These are phyloP conservation scores for Aureobasidium sp. DNA, from an alignment of 2,329 filamentous ascomycete species.

Conservation along the genomic window DNA sequence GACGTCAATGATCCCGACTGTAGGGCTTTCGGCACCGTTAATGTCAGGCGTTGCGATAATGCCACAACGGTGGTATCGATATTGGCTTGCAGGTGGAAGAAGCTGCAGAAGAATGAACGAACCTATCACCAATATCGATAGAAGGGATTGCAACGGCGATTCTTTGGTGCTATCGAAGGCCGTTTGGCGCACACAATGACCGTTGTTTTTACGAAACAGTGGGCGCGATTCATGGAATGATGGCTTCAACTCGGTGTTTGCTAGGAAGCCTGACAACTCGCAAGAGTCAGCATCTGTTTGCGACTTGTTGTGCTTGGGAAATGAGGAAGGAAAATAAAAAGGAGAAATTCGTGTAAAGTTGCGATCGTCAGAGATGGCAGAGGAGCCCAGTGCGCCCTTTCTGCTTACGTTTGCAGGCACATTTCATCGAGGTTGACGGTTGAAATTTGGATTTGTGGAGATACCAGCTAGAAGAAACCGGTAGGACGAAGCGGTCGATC, in stretches of 20 bases:
- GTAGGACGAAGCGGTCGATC: conserved; percentile 11
- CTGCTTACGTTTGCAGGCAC: conserved; percentile 8
- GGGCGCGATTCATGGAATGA: conserved; percentile 1
- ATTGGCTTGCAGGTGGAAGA: conserved; percentile 10
- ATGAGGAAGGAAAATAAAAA: conserved; percentile 11
- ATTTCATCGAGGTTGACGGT: not conserved
- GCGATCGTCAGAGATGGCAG: conserved; percentile 8
- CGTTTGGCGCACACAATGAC: conserved; percentile 10
- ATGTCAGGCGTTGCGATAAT: conserved; percentile 15
- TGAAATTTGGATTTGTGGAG: conserved; percentile 14
- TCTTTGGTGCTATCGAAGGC: conserved; percentile 16
- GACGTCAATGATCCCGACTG: conserved; percentile 4
- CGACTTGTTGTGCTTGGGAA: conserved; percentile 1
- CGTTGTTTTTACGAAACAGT: conserved; percentile 9
- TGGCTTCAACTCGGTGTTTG: conserved; percentile 12
- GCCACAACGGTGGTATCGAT: conserved; percentile 15
- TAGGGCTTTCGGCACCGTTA: conserved; percentile 3
- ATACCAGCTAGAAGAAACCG: not conserved
- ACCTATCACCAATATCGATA: conserved; percentile 14
- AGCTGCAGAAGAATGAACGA: conserved; percentile 4
- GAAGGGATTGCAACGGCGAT: conserved; percentile 12
- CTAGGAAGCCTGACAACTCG: not conserved
- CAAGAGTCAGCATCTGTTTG: conserved; percentile 5
- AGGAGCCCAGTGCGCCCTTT: conserved; percentile 3
- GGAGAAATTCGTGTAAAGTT: conserved; percentile 15